A percentile compares a stretch with the other conserved stretches of the same genome.
Conservation (phyloP, 2,329 filamentous ascomycete species). For the Paraconiothyrium sp. region DNA sequence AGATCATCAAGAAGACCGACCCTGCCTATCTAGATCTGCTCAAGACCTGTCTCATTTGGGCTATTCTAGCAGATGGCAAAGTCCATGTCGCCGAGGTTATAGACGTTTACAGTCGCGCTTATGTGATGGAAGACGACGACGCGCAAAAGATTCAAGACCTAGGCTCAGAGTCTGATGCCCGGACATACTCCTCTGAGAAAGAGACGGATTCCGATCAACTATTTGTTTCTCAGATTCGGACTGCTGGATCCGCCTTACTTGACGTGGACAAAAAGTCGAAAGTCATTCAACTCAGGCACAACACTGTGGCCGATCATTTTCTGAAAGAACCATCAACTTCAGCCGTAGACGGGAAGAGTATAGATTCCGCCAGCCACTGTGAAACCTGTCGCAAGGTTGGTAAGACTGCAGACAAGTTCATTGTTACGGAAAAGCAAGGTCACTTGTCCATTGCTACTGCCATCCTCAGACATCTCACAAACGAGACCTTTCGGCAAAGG, state of each 20-base stretch:
- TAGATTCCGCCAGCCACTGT: neutral
- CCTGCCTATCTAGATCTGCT: constrained; percentile 7
- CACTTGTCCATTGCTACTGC: constrained; percentile 3
- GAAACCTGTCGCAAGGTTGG: neutral
- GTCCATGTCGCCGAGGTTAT: constrained; percentile 2
- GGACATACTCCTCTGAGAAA: neutral
- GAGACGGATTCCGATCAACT: neutral
- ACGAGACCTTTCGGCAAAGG: neutral
- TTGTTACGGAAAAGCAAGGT: neutral
- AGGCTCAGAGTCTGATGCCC: neutral
- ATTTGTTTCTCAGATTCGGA: constrained; percentile 4
- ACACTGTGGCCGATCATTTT: constrained; percentile 8
- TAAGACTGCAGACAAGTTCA: neutral
- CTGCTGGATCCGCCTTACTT: constrained; percentile 3
- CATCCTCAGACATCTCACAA: constrained; percentile 4
- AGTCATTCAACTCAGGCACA: constrained; percentile 7
- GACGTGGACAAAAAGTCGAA: constrained; percentile 3
- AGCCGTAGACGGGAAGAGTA: neutral
- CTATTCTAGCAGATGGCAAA: constrained; percentile 5
- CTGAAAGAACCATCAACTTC: neutral
- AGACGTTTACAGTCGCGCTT: constrained; percentile 1
- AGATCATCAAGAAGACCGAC: constrained; percentile 5
- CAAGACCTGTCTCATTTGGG: constrained; percentile 4
- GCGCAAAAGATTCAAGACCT: neutral
- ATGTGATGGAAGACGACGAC: neutral